Evolutionary conservation across 129 eudicot genomes (phyloP), one percentile per base, ranked within the genome.

Genomic region (Chrysanthemum seticuspe): DNA sequence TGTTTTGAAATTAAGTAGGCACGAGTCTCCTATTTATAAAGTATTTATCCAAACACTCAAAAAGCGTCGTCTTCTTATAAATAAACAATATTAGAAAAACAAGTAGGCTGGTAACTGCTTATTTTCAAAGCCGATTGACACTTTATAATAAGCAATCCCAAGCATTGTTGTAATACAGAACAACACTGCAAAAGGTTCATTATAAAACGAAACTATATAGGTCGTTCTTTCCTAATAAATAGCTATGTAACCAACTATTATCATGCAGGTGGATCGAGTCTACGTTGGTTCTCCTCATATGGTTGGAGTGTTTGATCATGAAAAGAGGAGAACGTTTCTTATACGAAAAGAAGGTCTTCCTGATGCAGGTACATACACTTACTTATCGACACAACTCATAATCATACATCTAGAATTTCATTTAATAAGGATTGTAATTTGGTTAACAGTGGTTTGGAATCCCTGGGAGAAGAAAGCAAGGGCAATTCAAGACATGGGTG

Each of bases 261-360:
- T 60, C 27, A 60, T 67, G 66, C 55, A 88, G 99, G 86, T 95
- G 79, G 99, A 95, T 76, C 84, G 97, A 62, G 85, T 88, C 60
- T 95, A 95, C 65, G 74, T 95, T 14, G 81, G 94, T 56, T 88
- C 97, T 19, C 83, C 93, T 48, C 89, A 82, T 69, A 79, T 78
- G 50, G 69, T 94, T 4, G 99, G 89, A n/a, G 87, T 95, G 57
- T 90, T 95, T 68, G 99, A 95, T 83, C 97, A 95, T 5, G 96
- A 89, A 82, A 95, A 80, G 49, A 90, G 79, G 66, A 78, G 91
- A 23, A 88, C 96, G 1, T 90, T 86, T 65, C 81, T 86, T 18
- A 90, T 95, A 29, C 80, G 86, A 55, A 95, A 90, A 65, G 96
- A 88, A 79, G 99, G 99, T 10, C 94, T 90, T 58, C 94, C 99